Base-by-base conservation (phyloP, 2,329 filamentous ascomycete genomes). In the Xylaria sp. region DNA sequence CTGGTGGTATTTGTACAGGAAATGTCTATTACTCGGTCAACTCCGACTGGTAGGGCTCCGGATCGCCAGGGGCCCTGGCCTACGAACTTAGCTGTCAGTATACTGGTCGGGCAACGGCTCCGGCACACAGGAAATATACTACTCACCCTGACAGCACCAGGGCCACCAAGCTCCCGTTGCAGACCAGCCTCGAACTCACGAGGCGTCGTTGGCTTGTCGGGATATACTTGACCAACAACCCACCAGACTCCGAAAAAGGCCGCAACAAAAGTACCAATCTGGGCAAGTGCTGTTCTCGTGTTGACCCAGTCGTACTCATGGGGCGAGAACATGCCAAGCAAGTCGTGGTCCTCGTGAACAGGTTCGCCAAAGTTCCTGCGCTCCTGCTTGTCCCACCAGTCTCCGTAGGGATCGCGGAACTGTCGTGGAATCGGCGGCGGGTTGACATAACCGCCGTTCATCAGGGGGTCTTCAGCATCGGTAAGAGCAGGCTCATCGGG, bases 321-420 rank as follows among this genome's bases (percentile, higher is more conserved):
- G 2, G 91, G 86, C 54, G 90, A 89, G 77, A 99, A 93, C 65
- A 96, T 88, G 68, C 92, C 92, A 59, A 97, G 81, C 59, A 92
- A 83, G 74, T 99, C 95, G 76, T 97, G 89, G 76, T 99, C 94
- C 77, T 99, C 95, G 76, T 99, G 93, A 55, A 96, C 86, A 10
- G 93, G 91, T 77, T 99, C 95, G 76, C 92, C 92, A 74, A 90
- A 97, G 82, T 99, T 97, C 71, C 94, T 86, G 74, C 92, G 88
- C 76, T 97, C 94, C 79, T 99, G 94, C 76, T 92, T 89, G 78
- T 99, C 93, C 91, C 92, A 97, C 91, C 92, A 99, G 73, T 91
- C 87, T 72, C 77, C 93, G 74, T 97, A 85, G 42, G 95, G 94
- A 76, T 97, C 94, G 74, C 94, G 91, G 79, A 91, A 90, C 75